phyloP scores from a whole-genome alignment of 2,329 filamentous ascomycete genomes.

The Microcyclospora tardicrescens region DNA sequence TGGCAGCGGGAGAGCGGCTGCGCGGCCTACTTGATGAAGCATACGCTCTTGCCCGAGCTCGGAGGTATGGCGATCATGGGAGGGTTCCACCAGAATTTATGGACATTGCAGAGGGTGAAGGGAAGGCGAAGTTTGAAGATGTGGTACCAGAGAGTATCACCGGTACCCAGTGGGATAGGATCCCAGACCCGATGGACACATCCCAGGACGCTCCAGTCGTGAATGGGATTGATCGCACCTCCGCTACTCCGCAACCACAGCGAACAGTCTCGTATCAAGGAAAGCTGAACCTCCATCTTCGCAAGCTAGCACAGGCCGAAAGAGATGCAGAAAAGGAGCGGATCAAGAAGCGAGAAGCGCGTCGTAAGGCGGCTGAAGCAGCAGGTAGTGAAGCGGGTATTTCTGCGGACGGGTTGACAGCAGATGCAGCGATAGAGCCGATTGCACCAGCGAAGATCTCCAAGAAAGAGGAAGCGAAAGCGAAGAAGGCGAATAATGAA shows the following conservation, averaged over 20 bases:
- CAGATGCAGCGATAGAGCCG: constrained; percentile 24
- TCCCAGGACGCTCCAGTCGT: constrained; percentile 1
- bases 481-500: constrained; percentile 54
- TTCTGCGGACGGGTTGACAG: constrained; percentile 16
- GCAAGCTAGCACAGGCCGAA: constrained; percentile 52
- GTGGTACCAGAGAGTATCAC: constrained; percentile 25
- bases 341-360: constrained; percentile 31
- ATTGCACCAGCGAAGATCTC: constrained; percentile 54
- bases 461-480: constrained; percentile 77
- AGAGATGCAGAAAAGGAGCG: constrained; percentile 58
- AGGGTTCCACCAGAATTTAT: constrained; percentile 63
- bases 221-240: constrained; percentile 10
- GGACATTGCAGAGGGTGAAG: constrained; percentile 50
- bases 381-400: constrained; percentile 4
- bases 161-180: constrained; percentile 21
- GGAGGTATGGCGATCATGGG: constrained; percentile 69
- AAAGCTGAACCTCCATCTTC: constrained; percentile 39
- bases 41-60: constrained; percentile 53
- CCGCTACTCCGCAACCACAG: constrained; percentile 23
- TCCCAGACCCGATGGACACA: constrained; percentile 2
- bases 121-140: constrained; percentile 22
- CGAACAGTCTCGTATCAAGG: constrained; percentile 34
- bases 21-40: constrained; percentile 67
- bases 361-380: constrained; percentile 18
- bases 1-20: constrained; percentile 70